Evolutionary conservation across 176 grass and related monocot species (phyloP).

Genomic region (Melocanna baccifera): DNA sequence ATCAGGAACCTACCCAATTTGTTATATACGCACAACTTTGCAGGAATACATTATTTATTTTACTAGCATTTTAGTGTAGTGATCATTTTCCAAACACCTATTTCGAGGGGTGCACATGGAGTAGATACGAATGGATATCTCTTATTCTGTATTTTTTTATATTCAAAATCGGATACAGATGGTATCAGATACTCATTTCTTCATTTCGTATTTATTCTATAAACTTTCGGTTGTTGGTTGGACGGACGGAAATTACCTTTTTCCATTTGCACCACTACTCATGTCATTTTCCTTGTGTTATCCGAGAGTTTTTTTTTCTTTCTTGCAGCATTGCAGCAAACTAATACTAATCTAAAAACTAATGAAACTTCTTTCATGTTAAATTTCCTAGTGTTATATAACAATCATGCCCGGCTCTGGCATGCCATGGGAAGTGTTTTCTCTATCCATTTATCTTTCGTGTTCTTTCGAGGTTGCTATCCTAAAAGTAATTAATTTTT

Average conservation of each 20-base stretch:
- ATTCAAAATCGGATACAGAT: no score
- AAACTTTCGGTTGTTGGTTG: no score
- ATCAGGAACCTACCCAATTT: not conserved
- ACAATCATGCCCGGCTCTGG: no score
- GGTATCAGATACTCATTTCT: no score
- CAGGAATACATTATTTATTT: not conserved
- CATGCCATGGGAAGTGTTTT: no score
- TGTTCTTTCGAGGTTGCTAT: not conserved
- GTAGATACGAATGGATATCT: rapidly evolving
- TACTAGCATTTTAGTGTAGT: not conserved
- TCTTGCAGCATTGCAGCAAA: not conserved
- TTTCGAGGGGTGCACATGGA: rapidly evolving
- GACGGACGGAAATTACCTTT: rapidly evolving
- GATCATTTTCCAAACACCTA: not conserved
- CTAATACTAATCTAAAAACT: not conserved
- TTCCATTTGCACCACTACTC: no score
- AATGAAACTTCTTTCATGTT: not conserved
- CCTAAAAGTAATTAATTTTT: no score
- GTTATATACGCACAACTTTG: not conserved
- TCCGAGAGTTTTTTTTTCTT: not conserved
- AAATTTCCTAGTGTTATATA: not conserved
- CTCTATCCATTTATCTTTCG: no score
- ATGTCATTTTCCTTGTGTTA: not conserved
- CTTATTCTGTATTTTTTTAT: no score
- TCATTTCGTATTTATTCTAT: no score